These are phyloP conservation scores for Catunica adiposa DNA, from an alignment of 2,329 filamentous ascomycete genomes.

Conservation along the genomic window DNA sequence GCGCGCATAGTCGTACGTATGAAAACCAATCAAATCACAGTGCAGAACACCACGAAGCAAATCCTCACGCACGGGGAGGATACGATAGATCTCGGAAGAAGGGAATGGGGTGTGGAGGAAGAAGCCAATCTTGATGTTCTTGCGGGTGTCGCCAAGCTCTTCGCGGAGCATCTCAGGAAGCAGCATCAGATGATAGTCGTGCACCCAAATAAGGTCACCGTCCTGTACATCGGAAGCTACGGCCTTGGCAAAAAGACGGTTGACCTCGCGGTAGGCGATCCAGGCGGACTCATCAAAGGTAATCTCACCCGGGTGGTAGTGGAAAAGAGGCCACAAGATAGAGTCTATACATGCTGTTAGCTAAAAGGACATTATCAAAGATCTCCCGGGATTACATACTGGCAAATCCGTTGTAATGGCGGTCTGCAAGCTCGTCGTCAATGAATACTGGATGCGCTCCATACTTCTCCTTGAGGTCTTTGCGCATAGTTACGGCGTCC, in stretches of 20 bases:
- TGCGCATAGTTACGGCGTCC: slow-evolving; percentile 57
- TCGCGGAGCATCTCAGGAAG: slow-evolving; percentile 89
- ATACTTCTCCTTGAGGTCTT: slow-evolving; percentile 71
- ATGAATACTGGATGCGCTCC: slow-evolving; percentile 84
- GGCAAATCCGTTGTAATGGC: slow-evolving; percentile 95
- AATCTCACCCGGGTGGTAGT: slow-evolving; percentile 97
- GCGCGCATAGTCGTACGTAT: slow-evolving; percentile 97
- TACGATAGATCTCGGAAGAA: slow-evolving; percentile 90
- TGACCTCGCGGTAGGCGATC: slow-evolving; percentile 85
- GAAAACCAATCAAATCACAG: slow-evolving; percentile 92
- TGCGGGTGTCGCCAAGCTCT: slow-evolving; percentile 62
- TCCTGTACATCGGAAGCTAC: slow-evolving; percentile 79
- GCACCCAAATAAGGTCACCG: slow-evolving; percentile 91
- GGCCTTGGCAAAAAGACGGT: slow-evolving; percentile 76
- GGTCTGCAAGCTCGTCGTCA: slow-evolving; percentile 80
- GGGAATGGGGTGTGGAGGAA: slow-evolving; percentile 97
- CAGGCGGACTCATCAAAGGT: slow-evolving; percentile 93
- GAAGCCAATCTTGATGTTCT: slow-evolving; percentile 95
- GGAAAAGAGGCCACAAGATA: slow-evolving; percentile 96
- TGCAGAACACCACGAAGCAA: slow-evolving; percentile 76
- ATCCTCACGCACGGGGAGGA: slow-evolving; percentile 79
- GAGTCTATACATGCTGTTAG: slow-evolving; percentile 43
- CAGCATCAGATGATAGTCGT: slow-evolving; percentile 97
- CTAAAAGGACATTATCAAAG: neutral
- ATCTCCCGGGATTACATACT: slow-evolving; percentile 41